These are phyloP conservation scores for Sugiyamaella sp. DNA, from an alignment of 1,139 yeast genomes.

Conservation along the genomic window DNA sequence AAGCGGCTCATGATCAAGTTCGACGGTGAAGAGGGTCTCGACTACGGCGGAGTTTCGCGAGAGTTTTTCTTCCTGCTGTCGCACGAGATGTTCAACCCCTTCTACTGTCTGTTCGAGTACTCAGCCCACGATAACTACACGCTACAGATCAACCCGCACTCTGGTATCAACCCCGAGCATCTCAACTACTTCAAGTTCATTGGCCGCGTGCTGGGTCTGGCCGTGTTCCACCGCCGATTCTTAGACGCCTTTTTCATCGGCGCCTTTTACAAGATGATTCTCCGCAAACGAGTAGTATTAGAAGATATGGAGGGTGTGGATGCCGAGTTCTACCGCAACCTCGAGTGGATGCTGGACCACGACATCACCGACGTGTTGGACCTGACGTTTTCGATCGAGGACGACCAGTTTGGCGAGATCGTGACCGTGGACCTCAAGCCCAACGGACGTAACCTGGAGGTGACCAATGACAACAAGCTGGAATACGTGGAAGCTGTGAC, in stretches of 20 bases:
- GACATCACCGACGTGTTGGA: slow-evolving; percentile 87
- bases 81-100: slow-evolving; percentile 98
- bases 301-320: slow-evolving; percentile 99
- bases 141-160: slow-evolving; percentile 94
- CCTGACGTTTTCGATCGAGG: slow-evolving; percentile 91
- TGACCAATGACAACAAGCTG: slow-evolving; percentile 89
- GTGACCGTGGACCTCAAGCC: slow-evolving; percentile 90
- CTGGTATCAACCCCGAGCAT: slow-evolving; percentile 98
- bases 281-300: slow-evolving; percentile 88
- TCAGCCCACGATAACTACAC: slow-evolving; percentile 98
- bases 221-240: slow-evolving; percentile 97
- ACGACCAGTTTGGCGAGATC: slow-evolving; percentile 93
- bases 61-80: slow-evolving; percentile 95
- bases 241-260: slow-evolving; percentile 98
- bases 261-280: slow-evolving; percentile 96
- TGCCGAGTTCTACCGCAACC: slow-evolving; percentile 90
- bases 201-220: slow-evolving; percentile 97
- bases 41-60: slow-evolving; percentile 98
- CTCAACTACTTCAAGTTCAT: slow-evolving; percentile 96
- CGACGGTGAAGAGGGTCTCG: slow-evolving; percentile 99
- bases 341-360: slow-evolving; percentile 94
- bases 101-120: slow-evolving; percentile 94
- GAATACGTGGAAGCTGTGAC: slow-evolving; percentile 94
- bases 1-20: slow-evolving; percentile 97
- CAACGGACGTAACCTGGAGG: slow-evolving; percentile 84